These are phyloP conservation scores for Phytophthora kernoviae DNA, from an alignment of 352 stramenopile species.

Conservation along the genomic window DNA sequence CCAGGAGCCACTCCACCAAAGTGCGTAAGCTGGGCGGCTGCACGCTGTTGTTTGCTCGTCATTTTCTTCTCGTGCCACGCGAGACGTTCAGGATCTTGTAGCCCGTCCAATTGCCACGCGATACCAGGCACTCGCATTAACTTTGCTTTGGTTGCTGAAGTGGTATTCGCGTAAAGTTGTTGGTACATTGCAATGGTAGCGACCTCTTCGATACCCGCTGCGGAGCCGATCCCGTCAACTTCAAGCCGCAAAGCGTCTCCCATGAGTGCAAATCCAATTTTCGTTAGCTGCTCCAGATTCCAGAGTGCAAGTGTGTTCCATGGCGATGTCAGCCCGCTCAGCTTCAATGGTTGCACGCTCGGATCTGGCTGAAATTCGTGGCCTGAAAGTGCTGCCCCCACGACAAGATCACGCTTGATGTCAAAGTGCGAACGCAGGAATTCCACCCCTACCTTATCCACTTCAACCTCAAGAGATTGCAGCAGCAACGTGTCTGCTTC, in stretches of 20 bases:
- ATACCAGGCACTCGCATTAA: constrained; percentile 81
- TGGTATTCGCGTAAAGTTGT: constrained; percentile 61
- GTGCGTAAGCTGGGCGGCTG: constrained; percentile 74
- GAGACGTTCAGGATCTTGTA: constrained; percentile 69
- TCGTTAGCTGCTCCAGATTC: constrained; percentile 89
- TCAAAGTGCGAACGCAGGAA: constrained; percentile 73
- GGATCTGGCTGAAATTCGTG: constrained; percentile 50
- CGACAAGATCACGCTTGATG: constrained; percentile 81
- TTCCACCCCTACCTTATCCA: constrained; percentile 55
- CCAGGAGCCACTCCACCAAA: constrained; percentile 45
- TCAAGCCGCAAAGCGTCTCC: constrained; percentile 80
- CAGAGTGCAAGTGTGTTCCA: constrained; percentile 98
- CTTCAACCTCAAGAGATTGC: constrained; percentile 91
- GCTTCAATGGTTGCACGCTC: constrained; percentile 41
- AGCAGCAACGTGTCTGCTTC: constrained; percentile 73
- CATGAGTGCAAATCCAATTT: constrained; percentile 91
- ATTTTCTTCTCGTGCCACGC: constrained; percentile 96
- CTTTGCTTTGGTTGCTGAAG: constrained; percentile 66
- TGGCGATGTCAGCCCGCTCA: constrained; percentile 90
- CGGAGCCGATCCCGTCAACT: constrained; percentile 39
- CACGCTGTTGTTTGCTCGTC: constrained; percentile 90
- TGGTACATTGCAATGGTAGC: constrained; percentile 92
- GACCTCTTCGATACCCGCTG: constrained; percentile 92
- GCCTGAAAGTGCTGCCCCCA: constrained; percentile 89
- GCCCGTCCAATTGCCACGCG: constrained; percentile 80